These are phyloP conservation scores for Tolypocladium paradoxum DNA, from an alignment of 2,329 filamentous ascomycete species.

Conservation along the genomic window DNA sequence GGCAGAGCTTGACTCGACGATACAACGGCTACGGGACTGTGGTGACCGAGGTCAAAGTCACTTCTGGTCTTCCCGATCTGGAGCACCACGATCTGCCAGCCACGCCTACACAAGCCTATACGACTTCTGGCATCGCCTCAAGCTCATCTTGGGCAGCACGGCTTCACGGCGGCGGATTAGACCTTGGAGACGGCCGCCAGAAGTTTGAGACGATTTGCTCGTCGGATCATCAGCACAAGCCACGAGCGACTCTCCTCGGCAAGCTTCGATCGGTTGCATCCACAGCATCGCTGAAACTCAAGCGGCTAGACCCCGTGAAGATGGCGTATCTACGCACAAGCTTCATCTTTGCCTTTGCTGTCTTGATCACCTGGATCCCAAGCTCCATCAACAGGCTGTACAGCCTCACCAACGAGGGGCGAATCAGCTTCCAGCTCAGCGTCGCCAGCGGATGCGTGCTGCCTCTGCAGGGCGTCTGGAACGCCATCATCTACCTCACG, in stretches of 20 bases:
- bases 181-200: slow-evolving; percentile 6
- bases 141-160: background rate
- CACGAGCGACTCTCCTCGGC: slow-evolving; percentile 7
- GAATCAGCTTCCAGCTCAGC: slow-evolving; percentile 52
- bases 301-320: slow-evolving; percentile 41
- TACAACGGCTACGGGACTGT: slow-evolving; percentile 33
- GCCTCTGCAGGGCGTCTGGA: slow-evolving; percentile 72
- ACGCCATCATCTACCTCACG: slow-evolving; percentile 63
- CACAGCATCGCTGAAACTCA: slow-evolving; percentile 20
- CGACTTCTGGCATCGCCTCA: background rate
- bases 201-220: slow-evolving; percentile 19
- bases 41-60: slow-evolving; percentile 39
- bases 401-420: slow-evolving; percentile 40
- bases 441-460: slow-evolving; percentile 60
- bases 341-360: slow-evolving; percentile 48
- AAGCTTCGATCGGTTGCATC: slow-evolving; percentile 14
- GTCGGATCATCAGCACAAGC: slow-evolving; percentile 10
- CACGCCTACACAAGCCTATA: slow-evolving; percentile 8
- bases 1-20: slow-evolving; percentile 15
- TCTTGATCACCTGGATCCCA: slow-evolving; percentile 50
- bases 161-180: slow-evolving; percentile 4
- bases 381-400: slow-evolving; percentile 67
- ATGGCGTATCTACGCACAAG: slow-evolving; percentile 49
- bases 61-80: slow-evolving; percentile 13
- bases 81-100: slow-evolving; percentile 1